These are phyloP conservation scores for Cucurbita moschata DNA, from an alignment of 306 rosid genomes.

Conservation along the genomic window DNA sequence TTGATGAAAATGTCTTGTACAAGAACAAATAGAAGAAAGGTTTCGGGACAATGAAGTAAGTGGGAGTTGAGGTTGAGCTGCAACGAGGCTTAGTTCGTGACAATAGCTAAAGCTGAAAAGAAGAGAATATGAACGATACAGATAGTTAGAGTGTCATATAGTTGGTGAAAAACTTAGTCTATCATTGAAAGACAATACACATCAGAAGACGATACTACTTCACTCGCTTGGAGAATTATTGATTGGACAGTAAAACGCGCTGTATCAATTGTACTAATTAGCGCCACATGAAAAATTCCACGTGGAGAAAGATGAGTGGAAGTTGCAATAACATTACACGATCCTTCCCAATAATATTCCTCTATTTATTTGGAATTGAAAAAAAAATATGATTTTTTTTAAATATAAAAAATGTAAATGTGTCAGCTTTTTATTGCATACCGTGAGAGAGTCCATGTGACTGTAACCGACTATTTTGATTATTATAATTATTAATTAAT, in stretches of 20 bases:
- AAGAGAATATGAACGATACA: too few species aligned
- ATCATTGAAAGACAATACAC: too few species aligned
- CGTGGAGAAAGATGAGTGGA: background rate
- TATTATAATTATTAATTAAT: background rate
- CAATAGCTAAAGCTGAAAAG: too few species aligned
- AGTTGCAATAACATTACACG: background rate
- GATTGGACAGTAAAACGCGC: background rate
- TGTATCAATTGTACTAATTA: conserved; percentile 1
- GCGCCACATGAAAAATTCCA: background rate
- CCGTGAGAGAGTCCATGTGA: conserved; percentile 1
- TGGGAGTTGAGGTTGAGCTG: too few species aligned
- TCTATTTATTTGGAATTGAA: conserved; percentile 1
- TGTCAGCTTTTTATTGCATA: background rate
- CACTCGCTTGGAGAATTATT: too few species aligned
- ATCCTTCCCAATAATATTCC: background rate
- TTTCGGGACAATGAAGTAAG: too few species aligned
- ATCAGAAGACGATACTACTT: too few species aligned
- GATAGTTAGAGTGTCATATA: too few species aligned
- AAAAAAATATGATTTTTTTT: background rate
- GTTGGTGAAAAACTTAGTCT: too few species aligned
- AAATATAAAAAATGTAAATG: background rate
- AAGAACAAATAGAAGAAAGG: too few species aligned
- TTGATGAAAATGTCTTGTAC: too few species aligned
- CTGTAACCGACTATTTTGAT: background rate
- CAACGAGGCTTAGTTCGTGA: too few species aligned